A percentile compares a stretch with the other conserved stretches of the same genome.
Conservation (phyloP, 2,329 filamentous ascomycete species). For the Cladosporium phlei region DNA sequence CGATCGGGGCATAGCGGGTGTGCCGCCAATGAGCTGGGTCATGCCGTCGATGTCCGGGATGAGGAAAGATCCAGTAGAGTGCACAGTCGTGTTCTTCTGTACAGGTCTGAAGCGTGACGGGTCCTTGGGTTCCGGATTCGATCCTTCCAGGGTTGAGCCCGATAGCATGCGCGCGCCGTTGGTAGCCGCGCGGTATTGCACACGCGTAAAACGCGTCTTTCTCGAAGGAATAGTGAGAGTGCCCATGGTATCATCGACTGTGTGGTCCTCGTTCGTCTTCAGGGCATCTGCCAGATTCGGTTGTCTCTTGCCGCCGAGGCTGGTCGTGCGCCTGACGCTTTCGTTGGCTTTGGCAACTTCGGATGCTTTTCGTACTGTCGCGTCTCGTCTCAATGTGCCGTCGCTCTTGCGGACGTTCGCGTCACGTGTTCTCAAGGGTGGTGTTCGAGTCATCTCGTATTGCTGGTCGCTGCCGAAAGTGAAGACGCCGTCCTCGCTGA, state of each 20-base stretch:
- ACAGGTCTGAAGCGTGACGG: conserved; percentile 14
- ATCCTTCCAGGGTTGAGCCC: conserved; percentile 12
- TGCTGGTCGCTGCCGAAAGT: conserved; percentile 46
- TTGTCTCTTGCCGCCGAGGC: conserved; percentile 2
- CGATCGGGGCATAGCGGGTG: conserved; percentile 50
- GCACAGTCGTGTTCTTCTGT: conserved; percentile 4
- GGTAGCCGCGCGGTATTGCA: conserved; percentile 11
- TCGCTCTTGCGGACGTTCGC: conserved; percentile 30
- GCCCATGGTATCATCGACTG: conserved; percentile 29
- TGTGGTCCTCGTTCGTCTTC: conserved; percentile 5
- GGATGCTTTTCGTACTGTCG: conserved; percentile 43
- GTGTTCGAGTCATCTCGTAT: conserved; percentile 42
- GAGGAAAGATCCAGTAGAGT: conserved; percentile 46
- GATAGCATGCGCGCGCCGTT: conserved; percentile 11
- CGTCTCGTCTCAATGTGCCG: conserved; percentile 40
- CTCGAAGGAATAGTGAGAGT: conserved; percentile 29
- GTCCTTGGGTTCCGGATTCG: conserved; percentile 8
- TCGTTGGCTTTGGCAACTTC: conserved; percentile 33
- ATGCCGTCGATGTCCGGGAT: conserved; percentile 58
- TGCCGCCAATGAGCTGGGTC: conserved; percentile 57
- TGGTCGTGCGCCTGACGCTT: conserved; percentile 26
- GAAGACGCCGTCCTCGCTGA: conserved; percentile 49
- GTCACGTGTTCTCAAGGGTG: conserved; percentile 30
- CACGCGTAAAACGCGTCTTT: conserved; percentile 51
- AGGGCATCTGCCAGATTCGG: conserved; percentile 8